Percentiles rank a stretch among this genome's conserved stretches.
Evolutionary conservation across 352 stramenopile species (phyloP).

Genomic region (Globisporangium rhizosaccharum): DNA sequence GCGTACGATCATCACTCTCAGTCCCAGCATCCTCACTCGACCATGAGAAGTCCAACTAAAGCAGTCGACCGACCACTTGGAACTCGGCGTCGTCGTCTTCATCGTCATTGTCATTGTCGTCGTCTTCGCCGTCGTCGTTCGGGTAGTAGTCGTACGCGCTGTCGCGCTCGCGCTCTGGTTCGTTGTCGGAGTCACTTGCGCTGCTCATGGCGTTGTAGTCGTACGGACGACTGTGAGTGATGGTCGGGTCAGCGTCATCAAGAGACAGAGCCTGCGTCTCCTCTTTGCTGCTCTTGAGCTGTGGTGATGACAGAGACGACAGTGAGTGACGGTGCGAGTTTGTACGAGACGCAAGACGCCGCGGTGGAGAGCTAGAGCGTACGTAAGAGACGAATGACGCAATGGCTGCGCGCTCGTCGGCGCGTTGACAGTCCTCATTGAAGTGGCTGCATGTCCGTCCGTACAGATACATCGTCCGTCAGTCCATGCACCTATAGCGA

Average conservation of each 20-base stretch:
- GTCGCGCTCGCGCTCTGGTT: slow-evolving; percentile 3
- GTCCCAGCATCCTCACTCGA: background rate
- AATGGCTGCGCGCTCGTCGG: slow-evolving; percentile 61
- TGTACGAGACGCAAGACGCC: background rate
- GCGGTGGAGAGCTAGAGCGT: slow-evolving; percentile 6
- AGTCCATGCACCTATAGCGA: no score
- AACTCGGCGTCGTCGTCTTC: slow-evolving; percentile 1
- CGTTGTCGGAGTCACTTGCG: background rate
- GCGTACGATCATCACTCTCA: background rate
- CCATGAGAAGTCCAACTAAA: background rate
- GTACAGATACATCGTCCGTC: background rate
- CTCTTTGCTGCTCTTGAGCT: background rate
- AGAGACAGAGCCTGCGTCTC: background rate
- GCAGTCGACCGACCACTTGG: slow-evolving; percentile 7
- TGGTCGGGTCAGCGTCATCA: no score
- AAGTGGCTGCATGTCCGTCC: slow-evolving; percentile 41
- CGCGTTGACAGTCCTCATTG: slow-evolving; percentile 49
- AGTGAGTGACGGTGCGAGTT: background rate
- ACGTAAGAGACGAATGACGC: slow-evolving; percentile 66
- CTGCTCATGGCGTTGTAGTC: background rate
- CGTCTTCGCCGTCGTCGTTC: slow-evolving; percentile 12
- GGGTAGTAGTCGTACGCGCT: slow-evolving; percentile 13
- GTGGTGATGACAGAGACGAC: background rate
- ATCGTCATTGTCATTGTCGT: slow-evolving; percentile 19
- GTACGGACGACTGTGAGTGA: no score